Base-by-base conservation (phyloP, 2,329 filamentous ascomycete genomes). In the Ophiosphaerella korrae region DNA sequence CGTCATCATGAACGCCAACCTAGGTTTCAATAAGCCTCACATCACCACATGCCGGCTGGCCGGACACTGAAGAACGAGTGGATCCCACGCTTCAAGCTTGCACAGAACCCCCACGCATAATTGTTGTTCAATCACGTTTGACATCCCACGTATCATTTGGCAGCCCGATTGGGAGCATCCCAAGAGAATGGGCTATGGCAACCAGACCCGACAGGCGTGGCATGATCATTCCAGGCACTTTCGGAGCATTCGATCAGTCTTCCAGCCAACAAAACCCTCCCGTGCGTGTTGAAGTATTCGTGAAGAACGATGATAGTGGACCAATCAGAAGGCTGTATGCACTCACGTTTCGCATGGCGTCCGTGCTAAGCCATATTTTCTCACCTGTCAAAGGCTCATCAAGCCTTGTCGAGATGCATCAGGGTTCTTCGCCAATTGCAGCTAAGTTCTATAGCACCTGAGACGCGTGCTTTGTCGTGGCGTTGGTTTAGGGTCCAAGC, bases 241-340 rank as follows among this genome's bases (percentile, higher is more conserved):
- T 44, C 16, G 9, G 38, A 33, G 31, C 18, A 18, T 38, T 21
- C 23, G 38, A 21, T 24, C 14, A 38, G 39, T 40, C 48, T 46
- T 41, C 31, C 52, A 40, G 41, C 45, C 49, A 39, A 48, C 40
- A 43, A 42, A 36, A 48, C 35, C 41, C 46, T 34, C 36, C 36
- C 41, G 52, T 49, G 53, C 62, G 58, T 49, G 43, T 42, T 29
- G 26, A 11, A 11, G 26, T 11, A 7, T 3, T 29, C 26, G 49
- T 55, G 29, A 50, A 52, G 38, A 38, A 46, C 36, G 18, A 31
- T 31, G 26, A 36, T 12, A 7, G 18, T 33, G 18, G 12, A 41
- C 60, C 60, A 62, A 65, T 65, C 52, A 63, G 41, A 42, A 26
- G 43, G 41, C 33, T 52, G 53, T 53, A 48, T 52, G 55, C 62